Base-by-base conservation (phyloP, 768 basidiomycete species). In the Tylopilus intermedius region DNA sequence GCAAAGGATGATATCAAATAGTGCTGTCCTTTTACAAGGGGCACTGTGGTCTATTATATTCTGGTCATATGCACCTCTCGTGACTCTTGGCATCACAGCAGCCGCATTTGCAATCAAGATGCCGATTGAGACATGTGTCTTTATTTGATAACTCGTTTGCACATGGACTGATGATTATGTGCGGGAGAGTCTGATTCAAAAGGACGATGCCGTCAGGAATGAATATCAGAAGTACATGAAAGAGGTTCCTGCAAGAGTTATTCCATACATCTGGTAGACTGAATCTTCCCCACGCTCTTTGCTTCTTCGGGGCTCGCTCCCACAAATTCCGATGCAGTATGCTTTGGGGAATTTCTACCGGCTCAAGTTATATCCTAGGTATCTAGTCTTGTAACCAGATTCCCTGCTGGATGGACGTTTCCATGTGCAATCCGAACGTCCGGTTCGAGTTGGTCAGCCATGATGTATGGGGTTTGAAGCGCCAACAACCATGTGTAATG, bases 1-100 rank as follows among this genome's bases (percentile, higher is more conserved):
- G 45, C 21, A 8, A 10, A 14, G 8, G 13, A 10, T 30, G 13
- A 40, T 39, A 40, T 18, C 1, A 18, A 18, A 18, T 4, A 65
- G 64, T 14, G 37, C 43, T 0, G 53, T 61, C 2, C 61, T 71
- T 21, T 33, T 59, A 11, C 58, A 67, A 29, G 42, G 24, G 14
- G 32, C n/a, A 29, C 27, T 48, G 27, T 60, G 55, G 56, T 47
- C 64, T 1, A 48, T 61, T 13, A 68, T 69, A 57, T 64, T 62
- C 27, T 69, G 70, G 70, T 68, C 70, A 1, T 69, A 67, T 41
- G 46, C 50, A 10, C 63, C 68, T 10, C 50, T 69, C 27, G 53
- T 61, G 1, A 50, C 56, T 6, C 54, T 67, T 35, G 58, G 41
- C 9, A 48, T 64, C 40, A 56, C 50, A 0, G 55, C 58, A n/a